Conservation (phyloP, 2,329 filamentous ascomycete species). For the Pseudohalonectria lignicola region DNA sequence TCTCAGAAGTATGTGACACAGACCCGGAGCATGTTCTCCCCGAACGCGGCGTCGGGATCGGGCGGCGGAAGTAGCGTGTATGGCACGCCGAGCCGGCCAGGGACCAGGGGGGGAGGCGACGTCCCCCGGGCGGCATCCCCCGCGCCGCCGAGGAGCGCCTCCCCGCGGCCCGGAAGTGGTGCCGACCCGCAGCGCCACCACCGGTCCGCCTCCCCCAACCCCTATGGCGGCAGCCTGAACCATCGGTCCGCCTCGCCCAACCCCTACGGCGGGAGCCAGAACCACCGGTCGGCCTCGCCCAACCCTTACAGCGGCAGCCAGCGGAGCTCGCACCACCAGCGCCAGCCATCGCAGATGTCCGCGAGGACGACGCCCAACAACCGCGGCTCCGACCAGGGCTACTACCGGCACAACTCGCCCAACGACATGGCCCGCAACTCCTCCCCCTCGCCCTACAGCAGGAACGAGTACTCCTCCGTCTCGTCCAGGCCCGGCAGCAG, state of each 20-base stretch:
- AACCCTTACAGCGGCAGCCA: too few species aligned
- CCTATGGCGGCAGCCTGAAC: slow-evolving; percentile 34
- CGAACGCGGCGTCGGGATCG: slow-evolving; percentile 21
- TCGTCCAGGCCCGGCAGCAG: slow-evolving; percentile 30
- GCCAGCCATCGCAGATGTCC: slow-evolving; percentile 8
- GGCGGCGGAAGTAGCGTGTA: slow-evolving; percentile 12
- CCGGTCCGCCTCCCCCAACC: slow-evolving; percentile 38
- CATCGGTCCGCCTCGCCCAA: slow-evolving; percentile 37
- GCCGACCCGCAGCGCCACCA: slow-evolving; percentile 27
- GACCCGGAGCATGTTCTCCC: slow-evolving; percentile 65
- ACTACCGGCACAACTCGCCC: slow-evolving; percentile 41
- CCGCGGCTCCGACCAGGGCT: slow-evolving; percentile 36
- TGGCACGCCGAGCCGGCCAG: slow-evolving; percentile 38
- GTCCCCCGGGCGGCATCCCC: slow-evolving; percentile 51
- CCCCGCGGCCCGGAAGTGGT: slow-evolving; percentile 48
- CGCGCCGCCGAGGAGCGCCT: slow-evolving; percentile 51
- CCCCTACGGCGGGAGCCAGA: slow-evolving; percentile 38
- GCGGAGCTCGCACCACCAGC: slow-evolving; percentile 15
- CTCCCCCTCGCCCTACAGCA: slow-evolving; percentile 33
- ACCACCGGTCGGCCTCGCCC: slow-evolving; percentile 16
- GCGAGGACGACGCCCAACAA: slow-evolving; percentile 9
- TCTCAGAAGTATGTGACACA: slow-evolving; percentile 81
- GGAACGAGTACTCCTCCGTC: slow-evolving; percentile 23
- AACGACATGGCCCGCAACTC: slow-evolving; percentile 32
- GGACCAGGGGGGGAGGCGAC: slow-evolving; percentile 43